phyloP scores from a whole-genome alignment of 371 early-diverging fungal genomes.

The Mortierella sp. region DNA sequence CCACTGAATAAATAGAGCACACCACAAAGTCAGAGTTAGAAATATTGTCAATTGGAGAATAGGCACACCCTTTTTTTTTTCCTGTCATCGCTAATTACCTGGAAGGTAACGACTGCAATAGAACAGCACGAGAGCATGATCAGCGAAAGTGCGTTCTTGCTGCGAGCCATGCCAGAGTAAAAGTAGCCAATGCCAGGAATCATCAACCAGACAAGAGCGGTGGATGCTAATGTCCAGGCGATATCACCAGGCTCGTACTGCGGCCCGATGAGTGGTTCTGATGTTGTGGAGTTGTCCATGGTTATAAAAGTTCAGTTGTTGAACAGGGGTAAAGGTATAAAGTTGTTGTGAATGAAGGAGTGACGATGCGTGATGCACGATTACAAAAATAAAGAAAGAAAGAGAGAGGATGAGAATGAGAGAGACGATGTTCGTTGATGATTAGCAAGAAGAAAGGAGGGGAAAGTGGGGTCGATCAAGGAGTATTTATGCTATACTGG shows the following conservation, averaged over 20 bases:
- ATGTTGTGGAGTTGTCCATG: slow-evolving; percentile 9
- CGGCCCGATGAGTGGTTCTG: slow-evolving; percentile 28
- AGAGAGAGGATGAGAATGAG: neutral
- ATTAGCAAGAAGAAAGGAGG: neutral
- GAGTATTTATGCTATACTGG: slow-evolving; percentile 3
- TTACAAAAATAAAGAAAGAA: neutral
- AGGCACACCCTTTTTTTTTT: neutral
- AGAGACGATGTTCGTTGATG: neutral
- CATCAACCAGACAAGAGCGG: slow-evolving; percentile 89
- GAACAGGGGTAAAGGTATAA: neutral
- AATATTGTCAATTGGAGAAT: neutral
- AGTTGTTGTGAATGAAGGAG: neutral
- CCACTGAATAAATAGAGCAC: slow-evolving; percentile 29
- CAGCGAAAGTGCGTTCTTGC: slow-evolving; percentile 67
- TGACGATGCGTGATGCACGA: neutral
- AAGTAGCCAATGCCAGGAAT: slow-evolving; percentile 91
- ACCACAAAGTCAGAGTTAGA: neutral
- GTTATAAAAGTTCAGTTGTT: neutral
- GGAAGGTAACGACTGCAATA: slow-evolving; percentile 45
- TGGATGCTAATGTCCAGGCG: slow-evolving; percentile 75
- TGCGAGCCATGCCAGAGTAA: slow-evolving; percentile 91
- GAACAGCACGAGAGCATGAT: slow-evolving; percentile 56
- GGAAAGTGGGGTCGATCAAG: neutral
- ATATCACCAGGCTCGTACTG: slow-evolving; percentile 73
- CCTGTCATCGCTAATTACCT: slow-evolving; percentile 20